These are phyloP conservation scores for Solanum pimpinellifolium DNA, from an alignment of 257 asterid genomes.

Conservation along the genomic window DNA sequence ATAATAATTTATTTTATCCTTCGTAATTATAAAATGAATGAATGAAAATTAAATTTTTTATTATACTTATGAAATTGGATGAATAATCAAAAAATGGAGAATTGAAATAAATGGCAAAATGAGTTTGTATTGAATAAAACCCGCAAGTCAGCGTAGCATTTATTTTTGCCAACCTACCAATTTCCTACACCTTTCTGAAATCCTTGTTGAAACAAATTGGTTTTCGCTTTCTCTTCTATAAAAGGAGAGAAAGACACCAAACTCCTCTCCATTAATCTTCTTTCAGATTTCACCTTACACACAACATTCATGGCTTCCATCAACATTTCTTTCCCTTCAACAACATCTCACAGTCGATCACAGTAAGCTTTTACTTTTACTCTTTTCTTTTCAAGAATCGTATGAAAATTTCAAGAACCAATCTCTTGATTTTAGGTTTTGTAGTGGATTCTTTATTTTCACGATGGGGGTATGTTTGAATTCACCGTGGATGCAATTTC, in stretches of 20 bases:
- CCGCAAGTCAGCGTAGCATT: neutral
- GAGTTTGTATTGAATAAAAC: neutral
- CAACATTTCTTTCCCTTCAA: slow-evolving; percentile 52
- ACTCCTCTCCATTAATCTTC: neutral
- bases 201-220: neutral
- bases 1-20: too few species aligned
- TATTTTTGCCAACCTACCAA: neutral
- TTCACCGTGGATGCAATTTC: neutral
- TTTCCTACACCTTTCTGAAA: neutral
- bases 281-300: neutral
- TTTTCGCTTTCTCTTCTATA: neutral
- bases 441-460: neutral
- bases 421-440: neutral
- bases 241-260: neutral
- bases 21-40: too few species aligned
- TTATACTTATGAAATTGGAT: fast-evolving
- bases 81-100: too few species aligned
- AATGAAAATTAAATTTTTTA: too few species aligned
- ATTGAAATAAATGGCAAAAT: neutral
- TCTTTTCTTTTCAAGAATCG: neutral
- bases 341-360: slow-evolving; percentile 31
- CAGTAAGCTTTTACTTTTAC: slow-evolving; percentile 23
- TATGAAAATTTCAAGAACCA: neutral
- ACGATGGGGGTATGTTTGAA: neutral
- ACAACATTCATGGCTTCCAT: slow-evolving; percentile 48